A percentile compares a stretch with the other conserved stretches of the same genome.
These are phyloP conservation scores for Phoenix roebelenii DNA, from an alignment of 176 grass and related monocot genomes.

Conservation along the genomic window DNA sequence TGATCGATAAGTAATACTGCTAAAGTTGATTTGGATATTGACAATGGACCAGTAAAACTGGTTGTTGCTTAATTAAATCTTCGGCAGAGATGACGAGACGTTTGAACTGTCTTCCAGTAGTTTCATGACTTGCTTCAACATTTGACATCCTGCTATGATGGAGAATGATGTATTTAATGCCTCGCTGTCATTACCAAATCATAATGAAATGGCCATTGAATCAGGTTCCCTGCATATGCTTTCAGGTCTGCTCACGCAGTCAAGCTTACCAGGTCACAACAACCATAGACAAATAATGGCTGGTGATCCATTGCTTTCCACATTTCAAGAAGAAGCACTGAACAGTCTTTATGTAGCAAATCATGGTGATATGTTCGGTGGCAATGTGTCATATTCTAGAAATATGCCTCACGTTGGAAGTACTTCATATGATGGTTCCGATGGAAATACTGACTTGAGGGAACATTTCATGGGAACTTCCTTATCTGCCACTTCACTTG, in stretches of 20 bases:
- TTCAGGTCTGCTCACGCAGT: constrained; percentile 10
- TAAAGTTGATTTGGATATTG: too few species aligned
- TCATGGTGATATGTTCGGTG: constrained; percentile 18
- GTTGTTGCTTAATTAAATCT: too few species aligned
- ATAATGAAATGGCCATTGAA: constrained; percentile 8
- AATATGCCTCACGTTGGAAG: constrained; percentile 20
- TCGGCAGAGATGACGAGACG: too few species aligned
- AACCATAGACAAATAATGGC: constrained; percentile 12
- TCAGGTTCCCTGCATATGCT: background rate
- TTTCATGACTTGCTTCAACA: too few species aligned
- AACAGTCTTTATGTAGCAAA: constrained; percentile 26
- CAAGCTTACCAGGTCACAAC: constrained; percentile 18
- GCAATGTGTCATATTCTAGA: constrained; percentile 32
- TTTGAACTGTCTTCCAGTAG: too few species aligned
- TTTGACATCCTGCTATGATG: background rate
- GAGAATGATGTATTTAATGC: constrained; percentile 16
- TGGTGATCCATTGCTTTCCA: constrained; percentile 19
- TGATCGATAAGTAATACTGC: too few species aligned
- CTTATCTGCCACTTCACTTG: constrained; percentile 26
- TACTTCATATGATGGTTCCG: constrained; percentile 17
- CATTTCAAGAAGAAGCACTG: constrained; percentile 33
- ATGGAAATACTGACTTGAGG: constrained; percentile 11
- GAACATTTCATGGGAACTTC: constrained; percentile 23
- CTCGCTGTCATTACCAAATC: background rate
- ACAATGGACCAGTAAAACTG: too few species aligned